phyloP scores from a whole-genome alignment of 2,329 filamentous ascomycete genomes.

The Neonectria punicea region DNA sequence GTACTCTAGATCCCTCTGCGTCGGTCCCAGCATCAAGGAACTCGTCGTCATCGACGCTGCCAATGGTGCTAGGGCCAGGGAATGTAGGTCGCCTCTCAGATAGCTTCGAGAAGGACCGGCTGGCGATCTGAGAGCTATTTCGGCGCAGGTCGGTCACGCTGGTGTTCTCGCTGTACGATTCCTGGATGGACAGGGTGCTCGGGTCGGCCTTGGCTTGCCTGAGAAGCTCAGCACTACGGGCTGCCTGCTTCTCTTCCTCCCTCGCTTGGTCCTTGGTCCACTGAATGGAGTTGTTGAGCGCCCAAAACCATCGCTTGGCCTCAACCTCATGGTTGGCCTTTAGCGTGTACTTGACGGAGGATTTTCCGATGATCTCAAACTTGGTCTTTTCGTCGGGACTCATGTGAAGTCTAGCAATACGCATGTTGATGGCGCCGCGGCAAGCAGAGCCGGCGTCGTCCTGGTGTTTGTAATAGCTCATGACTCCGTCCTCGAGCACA shows the following conservation, averaged over 20 bases:
- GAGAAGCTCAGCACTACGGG: conserved; percentile 78
- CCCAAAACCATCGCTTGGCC: conserved; percentile 99
- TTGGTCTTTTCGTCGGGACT: conserved; percentile 96
- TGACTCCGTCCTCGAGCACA: conserved; percentile 93
- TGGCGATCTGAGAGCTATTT: conserved; percentile 57
- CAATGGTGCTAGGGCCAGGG: conserved; percentile 56
- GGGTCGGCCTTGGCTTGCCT: conserved; percentile 84
- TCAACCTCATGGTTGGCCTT: conserved; percentile 99
- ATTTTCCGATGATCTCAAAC: conserved; percentile 98
- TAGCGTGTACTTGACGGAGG: conserved; percentile 96
- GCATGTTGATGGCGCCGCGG: conserved; percentile 98
- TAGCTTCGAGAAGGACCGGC: conserved; percentile 43
- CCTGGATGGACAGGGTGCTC: conserved; percentile 58
- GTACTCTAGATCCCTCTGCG: conserved; percentile 52
- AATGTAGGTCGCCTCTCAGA: conserved; percentile 50
- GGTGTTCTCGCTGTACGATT: conserved; percentile 62
- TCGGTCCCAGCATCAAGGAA: conserved; percentile 60
- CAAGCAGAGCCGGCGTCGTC: conserved; percentile 97
- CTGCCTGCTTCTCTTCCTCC: conserved; percentile 83
- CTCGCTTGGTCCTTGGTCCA: conserved; percentile 98
- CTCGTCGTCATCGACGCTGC: conserved; percentile 64
- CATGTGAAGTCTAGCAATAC: conserved; percentile 94
- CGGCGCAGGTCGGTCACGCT: conserved; percentile 59
- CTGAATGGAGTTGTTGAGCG: conserved; percentile 97
- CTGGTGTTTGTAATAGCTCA: conserved; percentile 99